These are phyloP conservation scores for Castanea crenata DNA, from an alignment of 306 rosid species.

Conservation along the genomic window DNA sequence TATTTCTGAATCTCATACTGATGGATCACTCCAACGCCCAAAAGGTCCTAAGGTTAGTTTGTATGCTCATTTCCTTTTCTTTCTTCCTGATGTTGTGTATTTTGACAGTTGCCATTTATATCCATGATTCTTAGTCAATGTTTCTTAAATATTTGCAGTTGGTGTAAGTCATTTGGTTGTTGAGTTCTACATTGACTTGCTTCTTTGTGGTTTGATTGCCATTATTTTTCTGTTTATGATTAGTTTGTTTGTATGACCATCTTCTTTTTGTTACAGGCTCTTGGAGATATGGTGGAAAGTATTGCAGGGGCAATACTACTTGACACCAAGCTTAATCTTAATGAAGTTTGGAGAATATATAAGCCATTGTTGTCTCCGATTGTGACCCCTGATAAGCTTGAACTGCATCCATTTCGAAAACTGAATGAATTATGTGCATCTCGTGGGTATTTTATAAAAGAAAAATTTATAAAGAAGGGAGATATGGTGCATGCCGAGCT, in stretches of 20 bases:
- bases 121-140: neutral
- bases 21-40: conserved; percentile 36
- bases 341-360: conserved; percentile 75
- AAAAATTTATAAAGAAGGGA: conserved; percentile 52
- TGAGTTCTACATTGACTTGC: neutral
- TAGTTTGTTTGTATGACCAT: neutral
- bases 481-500: conserved; percentile 46
- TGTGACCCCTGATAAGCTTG: conserved; percentile 94
- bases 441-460: conserved; percentile 67
- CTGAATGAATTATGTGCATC: conserved; percentile 67
- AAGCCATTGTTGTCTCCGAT: conserved; percentile 81
- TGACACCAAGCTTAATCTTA: conserved; percentile 75
- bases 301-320: conserved; percentile 87
- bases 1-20: conserved; percentile 39
- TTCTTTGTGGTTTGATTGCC: neutral
- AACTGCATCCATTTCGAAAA: conserved; percentile 72
- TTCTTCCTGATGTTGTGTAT: neutral
- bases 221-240: conserved; percentile 20
- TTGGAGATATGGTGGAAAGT: conserved; percentile 96
- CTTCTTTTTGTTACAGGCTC: conserved; percentile 49
- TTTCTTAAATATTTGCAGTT: neutral
- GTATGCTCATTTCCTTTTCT: conserved; percentile 1
- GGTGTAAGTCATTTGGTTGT: neutral
- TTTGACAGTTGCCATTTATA: neutral
- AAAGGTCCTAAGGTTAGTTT: conserved; percentile 81